Conservation (phyloP, 148 eudicot species). For the Arbutus unedo region DNA sequence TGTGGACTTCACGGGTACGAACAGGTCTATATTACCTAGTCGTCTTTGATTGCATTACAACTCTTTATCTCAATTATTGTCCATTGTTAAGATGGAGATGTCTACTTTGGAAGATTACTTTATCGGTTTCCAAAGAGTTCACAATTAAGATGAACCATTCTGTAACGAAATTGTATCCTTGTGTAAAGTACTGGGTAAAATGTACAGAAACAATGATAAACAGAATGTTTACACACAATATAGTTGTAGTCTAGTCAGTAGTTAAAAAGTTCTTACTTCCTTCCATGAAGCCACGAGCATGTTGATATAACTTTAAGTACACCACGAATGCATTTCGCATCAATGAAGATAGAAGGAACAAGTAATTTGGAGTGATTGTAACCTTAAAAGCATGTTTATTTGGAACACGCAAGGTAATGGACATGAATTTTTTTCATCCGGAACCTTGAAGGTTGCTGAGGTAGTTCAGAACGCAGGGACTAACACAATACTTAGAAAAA, state of each 20-base stretch:
- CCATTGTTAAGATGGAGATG: background rate
- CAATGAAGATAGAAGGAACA: background rate
- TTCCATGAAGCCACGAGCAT: background rate
- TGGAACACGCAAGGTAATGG: background rate
- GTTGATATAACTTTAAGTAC: background rate
- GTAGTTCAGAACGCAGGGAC: background rate
- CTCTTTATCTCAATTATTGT: background rate
- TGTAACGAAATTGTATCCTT: background rate
- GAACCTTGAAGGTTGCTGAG: background rate
- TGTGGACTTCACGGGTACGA: background rate
- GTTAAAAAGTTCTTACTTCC: background rate
- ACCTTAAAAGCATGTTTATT: conserved; percentile 4
- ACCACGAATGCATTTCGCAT: background rate
- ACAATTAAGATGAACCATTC: background rate
- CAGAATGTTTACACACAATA: background rate
- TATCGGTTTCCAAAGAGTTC: background rate
- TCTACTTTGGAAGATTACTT: background rate
- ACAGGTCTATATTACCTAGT: background rate
- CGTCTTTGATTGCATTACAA: background rate
- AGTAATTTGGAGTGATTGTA: background rate
- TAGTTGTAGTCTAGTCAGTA: background rate
- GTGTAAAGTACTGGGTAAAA: background rate
- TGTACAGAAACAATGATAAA: background rate
- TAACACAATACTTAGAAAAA: background rate
- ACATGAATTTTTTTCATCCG: background rate